These are phyloP conservation scores for Chlamydomonas eustigma DNA, from an alignment of 139 green algal genomes.

Conservation along the genomic window DNA sequence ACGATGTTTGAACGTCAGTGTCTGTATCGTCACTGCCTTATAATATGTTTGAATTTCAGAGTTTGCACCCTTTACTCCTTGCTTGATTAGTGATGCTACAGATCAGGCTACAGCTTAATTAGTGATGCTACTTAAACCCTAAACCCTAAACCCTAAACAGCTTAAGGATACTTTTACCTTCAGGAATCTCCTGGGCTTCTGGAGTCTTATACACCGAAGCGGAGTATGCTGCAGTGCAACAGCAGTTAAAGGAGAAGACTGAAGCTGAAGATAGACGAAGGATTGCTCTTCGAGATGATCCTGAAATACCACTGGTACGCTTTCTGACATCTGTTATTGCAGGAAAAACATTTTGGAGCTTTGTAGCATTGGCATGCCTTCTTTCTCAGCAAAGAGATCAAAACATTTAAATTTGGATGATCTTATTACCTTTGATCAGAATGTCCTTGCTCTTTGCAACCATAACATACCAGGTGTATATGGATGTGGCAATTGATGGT, in stretches of 20 bases:
- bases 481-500: slow-evolving; percentile 55
- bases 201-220: slow-evolving; percentile 31
- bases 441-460: not conserved
- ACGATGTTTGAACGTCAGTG: not conserved
- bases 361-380: not conserved
- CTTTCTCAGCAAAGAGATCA: not conserved
- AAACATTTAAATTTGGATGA: slow-evolving; percentile 3
- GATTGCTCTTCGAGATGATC: slow-evolving; percentile 26
- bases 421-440: slow-evolving; percentile 48
- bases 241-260: not conserved
- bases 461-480: slow-evolving; percentile 35
- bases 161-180: not conserved
- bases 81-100: not conserved
- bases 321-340: not conserved
- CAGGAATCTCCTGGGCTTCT: slow-evolving; percentile 50
- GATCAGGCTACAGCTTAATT: not conserved
- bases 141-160: not conserved
- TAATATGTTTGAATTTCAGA: not conserved
- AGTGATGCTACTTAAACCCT: not conserved
- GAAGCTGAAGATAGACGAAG: slow-evolving; percentile 26
- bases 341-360: not conserved
- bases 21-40: not conserved
- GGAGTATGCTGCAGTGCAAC: slow-evolving; percentile 12
- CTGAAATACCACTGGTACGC: slow-evolving; percentile 33
- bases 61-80: not conserved